A percentile compares a stretch with the other conserved stretches of the same genome.
Evolutionary conservation across 1,284 basidiomycete species (phyloP).

Genomic region (Tilletia setariae): DNA sequence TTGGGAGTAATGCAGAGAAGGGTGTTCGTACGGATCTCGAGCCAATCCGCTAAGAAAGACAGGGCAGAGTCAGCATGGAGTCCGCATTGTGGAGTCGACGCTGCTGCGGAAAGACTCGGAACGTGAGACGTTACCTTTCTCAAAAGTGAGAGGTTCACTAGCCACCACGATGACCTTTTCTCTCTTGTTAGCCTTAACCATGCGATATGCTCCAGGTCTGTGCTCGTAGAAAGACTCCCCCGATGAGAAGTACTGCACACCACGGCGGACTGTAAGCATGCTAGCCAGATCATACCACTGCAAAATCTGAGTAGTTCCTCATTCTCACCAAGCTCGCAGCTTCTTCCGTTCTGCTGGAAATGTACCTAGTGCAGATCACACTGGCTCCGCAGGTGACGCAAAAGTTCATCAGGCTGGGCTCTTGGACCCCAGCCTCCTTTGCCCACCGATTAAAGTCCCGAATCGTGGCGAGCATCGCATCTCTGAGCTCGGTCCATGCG

Average conservation of each 20-base stretch:
- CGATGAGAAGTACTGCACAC: constrained; percentile 76
- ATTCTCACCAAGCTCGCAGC: constrained; percentile 73
- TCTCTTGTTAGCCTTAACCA: constrained; percentile 85
- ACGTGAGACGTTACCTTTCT: constrained; percentile 68
- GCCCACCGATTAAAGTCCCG: constrained; percentile 43
- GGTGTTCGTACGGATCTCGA: constrained; percentile 90
- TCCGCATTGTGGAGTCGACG: too few species aligned
- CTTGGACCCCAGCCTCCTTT: constrained; percentile 32
- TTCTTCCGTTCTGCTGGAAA: constrained; percentile 83
- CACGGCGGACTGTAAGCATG: constrained; percentile 45
- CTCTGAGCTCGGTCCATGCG: constrained; percentile 32
- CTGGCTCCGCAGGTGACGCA: constrained; percentile 90
- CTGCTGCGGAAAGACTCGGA: too few species aligned
- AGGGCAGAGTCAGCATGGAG: neutral
- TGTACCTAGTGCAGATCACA: constrained; percentile 89
- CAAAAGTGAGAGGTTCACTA: constrained; percentile 56
- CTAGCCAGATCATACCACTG: too few species aligned
- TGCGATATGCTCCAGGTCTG: constrained; percentile 41
- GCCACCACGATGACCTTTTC: constrained; percentile 80
- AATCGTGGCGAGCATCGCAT: constrained; percentile 47
- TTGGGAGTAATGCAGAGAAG: constrained; percentile 64
- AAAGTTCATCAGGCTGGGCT: constrained; percentile 89
- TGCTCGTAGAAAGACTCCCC: constrained; percentile 88
- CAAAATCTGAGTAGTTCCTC: constrained; percentile 51
- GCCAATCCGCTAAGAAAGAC: constrained; percentile 71